Percentiles rank a stretch among this genome's conserved stretches.
Conservation (phyloP, 768 basidiomycete species). For the Kwoniella pini region DNA sequence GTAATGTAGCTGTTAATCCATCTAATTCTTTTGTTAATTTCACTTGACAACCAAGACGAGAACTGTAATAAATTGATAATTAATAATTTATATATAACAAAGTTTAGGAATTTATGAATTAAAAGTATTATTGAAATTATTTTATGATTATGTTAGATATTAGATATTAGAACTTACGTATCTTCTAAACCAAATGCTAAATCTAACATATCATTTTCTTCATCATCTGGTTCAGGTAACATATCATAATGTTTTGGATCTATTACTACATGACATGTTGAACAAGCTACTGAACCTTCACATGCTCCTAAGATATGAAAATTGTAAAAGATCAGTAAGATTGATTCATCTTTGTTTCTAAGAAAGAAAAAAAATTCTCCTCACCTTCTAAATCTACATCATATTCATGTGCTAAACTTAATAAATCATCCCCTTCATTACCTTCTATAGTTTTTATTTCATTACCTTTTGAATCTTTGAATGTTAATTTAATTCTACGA, state of each 20-base stretch:
- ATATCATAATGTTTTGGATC: constrained; percentile 76
- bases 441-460: constrained; percentile 85
- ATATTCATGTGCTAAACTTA: constrained; percentile 88
- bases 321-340: neutral
- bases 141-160: neutral
- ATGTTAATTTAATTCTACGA: constrained; percentile 84
- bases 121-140: too few relatives aligned
- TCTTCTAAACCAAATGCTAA: constrained; percentile 97
- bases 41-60: constrained; percentile 61
- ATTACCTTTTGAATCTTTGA: constrained; percentile 81
- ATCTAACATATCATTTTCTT: constrained; percentile 88
- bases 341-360: neutral
- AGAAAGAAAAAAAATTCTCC: constrained; percentile 28
- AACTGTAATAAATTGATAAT: constrained; percentile 51
- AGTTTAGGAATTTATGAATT: too few relatives aligned
- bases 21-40: constrained; percentile 76
- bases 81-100: too few relatives aligned
- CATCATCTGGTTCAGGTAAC: constrained; percentile 90
- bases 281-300: constrained; percentile 94
- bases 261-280: constrained; percentile 93
- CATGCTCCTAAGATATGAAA: constrained; percentile 72
- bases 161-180: constrained; percentile 64
- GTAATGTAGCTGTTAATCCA: constrained; percentile 79
- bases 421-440: constrained; percentile 89
- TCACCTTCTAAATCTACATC: constrained; percentile 94